Percentiles rank a stretch among this genome's conserved stretches.
Evolutionary conservation across 2,329 filamentous ascomycete species (phyloP).

Genomic region (Cladosporium sp.): DNA sequence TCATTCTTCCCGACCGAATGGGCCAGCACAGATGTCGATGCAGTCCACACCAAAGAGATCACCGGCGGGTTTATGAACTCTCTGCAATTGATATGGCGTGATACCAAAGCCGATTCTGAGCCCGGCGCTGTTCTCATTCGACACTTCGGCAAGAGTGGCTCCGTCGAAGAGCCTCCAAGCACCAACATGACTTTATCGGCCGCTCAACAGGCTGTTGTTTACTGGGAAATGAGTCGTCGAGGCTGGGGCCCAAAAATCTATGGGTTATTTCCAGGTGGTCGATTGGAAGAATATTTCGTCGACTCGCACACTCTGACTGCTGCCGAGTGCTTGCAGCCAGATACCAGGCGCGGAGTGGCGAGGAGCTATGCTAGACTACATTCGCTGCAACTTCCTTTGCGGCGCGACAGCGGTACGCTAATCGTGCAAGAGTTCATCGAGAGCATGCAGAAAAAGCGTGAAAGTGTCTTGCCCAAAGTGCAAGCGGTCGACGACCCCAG

Average conservation of each 20-base stretch:
- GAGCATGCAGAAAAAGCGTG: not conserved
- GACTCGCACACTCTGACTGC: slow-evolving; percentile 11
- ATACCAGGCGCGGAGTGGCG: slow-evolving; percentile 6
- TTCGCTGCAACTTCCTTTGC: slow-evolving; percentile 8
- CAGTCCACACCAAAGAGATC: not conserved
- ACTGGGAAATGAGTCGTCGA: slow-evolving; percentile 10
- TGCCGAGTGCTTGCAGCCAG: not conserved
- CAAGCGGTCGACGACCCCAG: not conserved
- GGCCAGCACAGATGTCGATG: not conserved
- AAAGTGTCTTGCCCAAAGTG: not conserved
- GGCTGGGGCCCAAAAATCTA: slow-evolving; percentile 12
- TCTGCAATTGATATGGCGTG: slow-evolving; percentile 9
- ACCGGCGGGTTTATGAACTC: slow-evolving; percentile 12
- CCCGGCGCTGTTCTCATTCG: slow-evolving; percentile 12
- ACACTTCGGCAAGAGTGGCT: slow-evolving; percentile 10
- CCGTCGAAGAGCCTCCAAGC: slow-evolving; percentile 7
- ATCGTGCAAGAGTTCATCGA: not conserved
- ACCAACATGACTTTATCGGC: slow-evolving; percentile 9
- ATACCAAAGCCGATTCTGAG: not conserved
- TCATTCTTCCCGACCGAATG: slow-evolving; percentile 11
- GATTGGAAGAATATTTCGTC: slow-evolving; percentile 11
- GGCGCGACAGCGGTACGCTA: not conserved
- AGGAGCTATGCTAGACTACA: slow-evolving; percentile 12
- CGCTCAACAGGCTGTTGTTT: slow-evolving; percentile 10
- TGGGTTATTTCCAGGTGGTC: slow-evolving; percentile 7